Conservation (phyloP, 2,329 filamentous ascomycete species). For the Mollisia scopiformis region DNA sequence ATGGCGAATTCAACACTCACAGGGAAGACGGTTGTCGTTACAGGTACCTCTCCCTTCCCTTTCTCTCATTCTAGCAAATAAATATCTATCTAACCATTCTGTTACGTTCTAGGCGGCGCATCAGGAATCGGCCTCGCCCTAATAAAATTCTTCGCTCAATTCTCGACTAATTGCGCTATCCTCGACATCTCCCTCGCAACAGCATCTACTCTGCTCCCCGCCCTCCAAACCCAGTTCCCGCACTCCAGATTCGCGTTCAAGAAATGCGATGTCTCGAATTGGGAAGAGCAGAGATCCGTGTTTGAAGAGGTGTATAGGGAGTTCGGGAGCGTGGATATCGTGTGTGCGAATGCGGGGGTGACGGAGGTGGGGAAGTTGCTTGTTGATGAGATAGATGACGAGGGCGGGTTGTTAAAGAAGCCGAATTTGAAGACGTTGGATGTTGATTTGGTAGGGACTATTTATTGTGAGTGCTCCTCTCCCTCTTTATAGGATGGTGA, state of each 20-base stretch:
- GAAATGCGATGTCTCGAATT: conserved; percentile 32
- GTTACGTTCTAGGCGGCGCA: conserved; percentile 62
- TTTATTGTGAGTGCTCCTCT: conserved; percentile 27
- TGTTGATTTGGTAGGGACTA: conserved; percentile 28
- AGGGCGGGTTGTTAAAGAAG: conserved; percentile 17
- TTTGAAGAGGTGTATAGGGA: conserved; percentile 28
- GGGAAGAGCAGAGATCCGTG: conserved; percentile 27
- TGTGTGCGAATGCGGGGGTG: conserved; percentile 35
- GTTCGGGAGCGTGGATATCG: conserved; percentile 32
- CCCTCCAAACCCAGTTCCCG: conserved; percentile 18
- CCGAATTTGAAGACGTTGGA: conserved; percentile 29
- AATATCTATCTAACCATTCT: neutral
- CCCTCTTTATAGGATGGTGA: neutral
- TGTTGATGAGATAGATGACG: conserved; percentile 9
- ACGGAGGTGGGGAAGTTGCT: conserved; percentile 23
- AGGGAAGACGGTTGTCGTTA: conserved; percentile 24
- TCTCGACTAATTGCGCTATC: conserved; percentile 17
- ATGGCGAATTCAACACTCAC: conserved; percentile 20
- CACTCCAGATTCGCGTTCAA: conserved; percentile 22
- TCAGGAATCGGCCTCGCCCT: conserved; percentile 77
- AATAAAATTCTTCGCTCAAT: conserved; percentile 48
- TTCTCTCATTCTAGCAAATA: neutral
- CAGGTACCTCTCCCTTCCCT: conserved; percentile 12
- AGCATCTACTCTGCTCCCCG: conserved; percentile 23
- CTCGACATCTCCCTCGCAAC: conserved; percentile 21